Conservation (phyloP, 768 basidiomycete genomes). For the Pleurotus citrinopileatus region DNA sequence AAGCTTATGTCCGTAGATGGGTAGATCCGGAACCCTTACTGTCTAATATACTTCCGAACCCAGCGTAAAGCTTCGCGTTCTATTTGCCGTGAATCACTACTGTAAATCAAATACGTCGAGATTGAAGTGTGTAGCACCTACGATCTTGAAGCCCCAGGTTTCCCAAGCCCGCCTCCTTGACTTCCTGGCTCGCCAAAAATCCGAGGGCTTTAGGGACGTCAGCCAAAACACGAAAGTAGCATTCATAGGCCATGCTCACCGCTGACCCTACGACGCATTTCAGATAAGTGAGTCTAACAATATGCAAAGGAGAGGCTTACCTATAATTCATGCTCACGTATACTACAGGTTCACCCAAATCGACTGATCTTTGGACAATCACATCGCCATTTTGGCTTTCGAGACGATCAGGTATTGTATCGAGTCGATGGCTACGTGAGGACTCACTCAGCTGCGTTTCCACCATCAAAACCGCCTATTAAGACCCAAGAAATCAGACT, state of each 20-base stretch:
- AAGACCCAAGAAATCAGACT: not conserved
- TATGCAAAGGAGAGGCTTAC: conserved; percentile 4
- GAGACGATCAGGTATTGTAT: not conserved
- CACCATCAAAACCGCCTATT: conserved; percentile 41
- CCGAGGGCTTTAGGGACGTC: conserved; percentile 36
- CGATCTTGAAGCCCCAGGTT: conserved; percentile 71
- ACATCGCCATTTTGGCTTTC: conserved; percentile 39
- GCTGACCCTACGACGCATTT: not conserved
- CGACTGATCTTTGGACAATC: conserved; percentile 43
- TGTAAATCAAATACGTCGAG: not conserved
- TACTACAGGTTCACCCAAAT: conserved; percentile 39
- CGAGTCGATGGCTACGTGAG: not conserved
- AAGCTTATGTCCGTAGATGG: not conserved
- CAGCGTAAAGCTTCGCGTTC: conserved; percentile 58
- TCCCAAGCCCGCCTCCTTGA: conserved; percentile 47
- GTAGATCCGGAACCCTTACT: conserved; percentile 21
- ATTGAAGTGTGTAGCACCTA: conserved; percentile 24
- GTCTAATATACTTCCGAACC: conserved; percentile 62
- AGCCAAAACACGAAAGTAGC: not conserved
- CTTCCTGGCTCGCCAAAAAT: conserved; percentile 50
- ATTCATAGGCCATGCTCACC: not conserved
- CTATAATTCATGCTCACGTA: conserved; percentile 58
- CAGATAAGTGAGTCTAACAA: not conserved
- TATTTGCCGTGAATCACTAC: conserved; percentile 18
- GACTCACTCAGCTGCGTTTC: conserved; percentile 30